Conservation (phyloP, 106 monocot species). For the Iris macrosiphon region DNA sequence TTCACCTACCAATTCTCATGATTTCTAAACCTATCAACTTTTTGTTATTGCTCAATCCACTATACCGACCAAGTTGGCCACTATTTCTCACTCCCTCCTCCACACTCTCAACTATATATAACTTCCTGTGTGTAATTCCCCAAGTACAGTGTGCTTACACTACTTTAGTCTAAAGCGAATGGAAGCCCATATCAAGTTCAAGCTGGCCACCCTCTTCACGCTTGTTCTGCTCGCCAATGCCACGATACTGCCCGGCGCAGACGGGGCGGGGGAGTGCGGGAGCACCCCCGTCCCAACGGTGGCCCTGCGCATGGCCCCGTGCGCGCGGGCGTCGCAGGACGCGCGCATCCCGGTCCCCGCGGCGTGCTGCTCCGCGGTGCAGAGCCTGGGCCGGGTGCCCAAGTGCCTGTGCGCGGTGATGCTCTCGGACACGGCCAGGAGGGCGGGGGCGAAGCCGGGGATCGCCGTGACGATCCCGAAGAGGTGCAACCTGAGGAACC, state of each 20-base stretch:
- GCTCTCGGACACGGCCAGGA: constrained; percentile 33
- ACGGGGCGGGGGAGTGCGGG: constrained; percentile 58
- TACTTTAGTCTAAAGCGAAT: too few species aligned
- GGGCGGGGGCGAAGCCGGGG: constrained; percentile 36
- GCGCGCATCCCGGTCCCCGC: constrained; percentile 17
- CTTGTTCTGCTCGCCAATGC: background rate
- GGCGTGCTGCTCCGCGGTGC: constrained; percentile 29
- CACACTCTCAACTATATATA: too few species aligned
- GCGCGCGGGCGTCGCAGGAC: constrained; percentile 35
- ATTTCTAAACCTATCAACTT: too few species aligned
- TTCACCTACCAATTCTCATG: too few species aligned
- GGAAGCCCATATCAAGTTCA: too few species aligned
- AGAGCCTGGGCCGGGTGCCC: constrained; percentile 29
- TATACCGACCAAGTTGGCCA: too few species aligned
- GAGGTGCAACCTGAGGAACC: constrained; percentile 40
- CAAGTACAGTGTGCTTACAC: too few species aligned
- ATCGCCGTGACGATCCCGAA: constrained; percentile 66
- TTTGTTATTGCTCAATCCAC: too few species aligned
- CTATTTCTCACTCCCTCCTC: too few species aligned
- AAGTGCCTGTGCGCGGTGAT: constrained; percentile 58
- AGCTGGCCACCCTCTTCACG: background rate
- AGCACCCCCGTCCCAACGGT: constrained; percentile 18
- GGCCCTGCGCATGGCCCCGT: constrained; percentile 46
- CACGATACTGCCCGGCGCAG: background rate
- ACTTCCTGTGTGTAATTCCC: too few species aligned